Conservation (phyloP, 2,329 filamentous ascomycete genomes). For the Didymella lethalis region DNA sequence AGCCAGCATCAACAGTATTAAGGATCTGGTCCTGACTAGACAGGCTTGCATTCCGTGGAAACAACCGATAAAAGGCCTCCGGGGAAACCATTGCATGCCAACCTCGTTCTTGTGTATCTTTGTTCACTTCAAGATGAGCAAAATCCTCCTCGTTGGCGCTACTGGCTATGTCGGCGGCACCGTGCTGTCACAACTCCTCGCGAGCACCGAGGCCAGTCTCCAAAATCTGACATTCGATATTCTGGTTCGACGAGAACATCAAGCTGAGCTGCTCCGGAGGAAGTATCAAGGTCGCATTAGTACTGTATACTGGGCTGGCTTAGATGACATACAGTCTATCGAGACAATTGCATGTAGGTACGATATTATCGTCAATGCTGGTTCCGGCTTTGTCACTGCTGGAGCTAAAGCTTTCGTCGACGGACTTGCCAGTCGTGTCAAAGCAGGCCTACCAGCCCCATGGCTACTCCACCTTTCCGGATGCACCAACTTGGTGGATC, state of each 20-base stretch:
- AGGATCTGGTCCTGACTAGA: too few species aligned
- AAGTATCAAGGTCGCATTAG: background rate
- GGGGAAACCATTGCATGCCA: background rate
- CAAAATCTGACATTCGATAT: background rate
- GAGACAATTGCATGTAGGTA: background rate
- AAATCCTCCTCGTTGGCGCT: background rate
- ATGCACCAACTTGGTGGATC: background rate
- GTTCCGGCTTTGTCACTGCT: background rate
- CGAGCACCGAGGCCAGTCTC: background rate
- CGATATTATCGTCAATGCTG: background rate
- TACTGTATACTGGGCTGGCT: background rate
- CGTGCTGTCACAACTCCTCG: background rate
- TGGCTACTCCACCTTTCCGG: background rate
- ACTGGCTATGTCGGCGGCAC: background rate
- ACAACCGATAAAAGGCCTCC: background rate
- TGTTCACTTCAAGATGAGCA: background rate
- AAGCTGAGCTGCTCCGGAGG: background rate
- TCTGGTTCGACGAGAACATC: background rate
- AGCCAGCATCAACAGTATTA: too few species aligned
- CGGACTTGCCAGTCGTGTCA: background rate
- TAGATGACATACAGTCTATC: background rate
- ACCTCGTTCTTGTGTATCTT: background rate
- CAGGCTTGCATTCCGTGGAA: background rate
- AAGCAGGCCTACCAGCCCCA: background rate
- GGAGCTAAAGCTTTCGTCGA: background rate